Base-by-base conservation (phyloP, 768 basidiomycete genomes). In the Leccinum uliginosum region DNA sequence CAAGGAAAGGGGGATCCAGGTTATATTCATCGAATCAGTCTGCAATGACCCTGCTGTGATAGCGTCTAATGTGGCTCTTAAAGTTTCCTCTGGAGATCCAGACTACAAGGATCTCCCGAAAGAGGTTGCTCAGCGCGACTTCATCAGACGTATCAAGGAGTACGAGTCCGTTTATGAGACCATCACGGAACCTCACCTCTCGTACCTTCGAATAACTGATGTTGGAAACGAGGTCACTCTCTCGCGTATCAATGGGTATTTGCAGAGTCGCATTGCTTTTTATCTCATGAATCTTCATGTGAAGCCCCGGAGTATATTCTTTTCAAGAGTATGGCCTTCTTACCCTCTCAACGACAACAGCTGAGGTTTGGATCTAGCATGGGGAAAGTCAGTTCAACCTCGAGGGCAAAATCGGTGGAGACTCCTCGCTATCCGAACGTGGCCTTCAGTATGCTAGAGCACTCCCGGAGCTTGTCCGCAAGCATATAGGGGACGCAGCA, bases 231-330 rank as follows among this genome's bases (percentile, higher is more conserved):
- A 91, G 71, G 95, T 95, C 53, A 91, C 85, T 0, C 80, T 93
- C 49, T 86, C 83, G 52, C 80, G 87, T 61, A 98, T 99, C 53
- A 85, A 95, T 67, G 95, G 95, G 14, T 99, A 99, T 67, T 75
- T 99, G 58, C 93, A 95, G 67, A 93, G 92, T 79, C 88, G 97
- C 34, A 93, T 99, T 62, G 96, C 93, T 19, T 99, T 96, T 75
- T 99, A 95, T 73, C 79, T 99, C 54, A 98, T 98, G 95, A 98
- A 98, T 71, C 72, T 98, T 65, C 97, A 99, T 73, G 77, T 99
- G 63, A 97, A 97, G 65, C 96, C 97, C 6, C 81, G 97, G 56
- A 93, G 87, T 69, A 98, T 99, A 59, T 99, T 93, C 74, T 83
- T 99, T 58, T 98, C 97, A 5, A 76, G 97, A 65, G 96, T 98